These are phyloP conservation scores for Kwoniella mangroviensis DNA, from an alignment of 768 basidiomycete genomes.

Conservation along the genomic window DNA sequence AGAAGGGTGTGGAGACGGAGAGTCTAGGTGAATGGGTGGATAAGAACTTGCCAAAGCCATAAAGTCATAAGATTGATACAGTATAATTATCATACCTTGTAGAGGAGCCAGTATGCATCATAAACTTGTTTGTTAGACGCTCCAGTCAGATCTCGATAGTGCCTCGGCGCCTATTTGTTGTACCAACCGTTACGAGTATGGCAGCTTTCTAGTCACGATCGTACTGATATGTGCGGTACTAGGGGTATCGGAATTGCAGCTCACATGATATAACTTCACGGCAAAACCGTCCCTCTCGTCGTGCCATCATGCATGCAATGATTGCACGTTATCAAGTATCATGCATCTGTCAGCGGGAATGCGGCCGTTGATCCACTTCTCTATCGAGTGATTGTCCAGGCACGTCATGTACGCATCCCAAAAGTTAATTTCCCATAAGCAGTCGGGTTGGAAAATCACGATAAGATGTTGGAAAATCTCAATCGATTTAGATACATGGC, in stretches of 20 bases:
- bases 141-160: too few relatives aligned
- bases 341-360: not conserved
- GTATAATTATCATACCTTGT: too few relatives aligned
- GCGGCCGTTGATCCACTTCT: not conserved
- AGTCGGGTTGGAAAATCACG: conserved; percentile 5
- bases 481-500: not conserved
- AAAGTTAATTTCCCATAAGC: conserved; percentile 15
- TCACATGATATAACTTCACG: not conserved
- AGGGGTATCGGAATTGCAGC: too few relatives aligned
- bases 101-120: too few relatives aligned
- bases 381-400: not conserved
- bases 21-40: conserved; percentile 21
- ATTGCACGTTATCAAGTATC: not conserved
- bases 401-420: not conserved
- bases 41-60: conserved; percentile 8
- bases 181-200: too few relatives aligned
- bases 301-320: not conserved
- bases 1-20: conserved; percentile 20
- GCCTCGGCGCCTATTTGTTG: too few relatives aligned
- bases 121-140: too few relatives aligned
- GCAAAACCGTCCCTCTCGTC: conserved; percentile 2
- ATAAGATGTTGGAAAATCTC: conserved; percentile 8
- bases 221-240: too few relatives aligned
- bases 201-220: too few relatives aligned
- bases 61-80: not conserved